Conservation (phyloP, 2,329 filamentous ascomycete species). For the Xylariales sp. region DNA sequence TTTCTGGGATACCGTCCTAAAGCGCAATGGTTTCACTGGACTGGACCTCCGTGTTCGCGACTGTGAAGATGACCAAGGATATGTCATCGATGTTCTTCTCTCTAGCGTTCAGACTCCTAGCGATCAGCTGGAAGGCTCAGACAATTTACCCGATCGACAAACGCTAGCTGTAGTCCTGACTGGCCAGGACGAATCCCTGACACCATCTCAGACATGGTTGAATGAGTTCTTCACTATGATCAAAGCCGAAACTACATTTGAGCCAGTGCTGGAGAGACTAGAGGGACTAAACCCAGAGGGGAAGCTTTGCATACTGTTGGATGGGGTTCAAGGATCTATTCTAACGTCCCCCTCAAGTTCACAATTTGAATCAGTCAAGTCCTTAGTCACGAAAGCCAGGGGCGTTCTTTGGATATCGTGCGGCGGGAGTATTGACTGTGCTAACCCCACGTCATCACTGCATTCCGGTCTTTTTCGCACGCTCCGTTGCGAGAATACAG, state of each 20-base stretch:
- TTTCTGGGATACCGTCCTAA: not conserved
- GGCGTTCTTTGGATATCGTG: not conserved
- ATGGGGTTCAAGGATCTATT: slow-evolving; percentile 9
- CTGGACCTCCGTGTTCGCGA: not conserved
- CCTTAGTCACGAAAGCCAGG: not conserved
- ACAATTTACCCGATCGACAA: too few species aligned
- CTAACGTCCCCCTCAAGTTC: too few species aligned
- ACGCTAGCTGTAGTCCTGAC: too few species aligned
- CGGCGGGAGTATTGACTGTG: not conserved
- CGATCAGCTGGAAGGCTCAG: too few species aligned
- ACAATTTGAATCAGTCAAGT: not conserved
- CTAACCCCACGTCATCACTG: not conserved
- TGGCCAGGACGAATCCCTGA: too few species aligned
- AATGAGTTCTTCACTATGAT: too few species aligned
- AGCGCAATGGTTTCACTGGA: slow-evolving; percentile 1
- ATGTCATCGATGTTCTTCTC: not conserved
- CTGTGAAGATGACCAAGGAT: not conserved
- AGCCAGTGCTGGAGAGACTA: too few species aligned
- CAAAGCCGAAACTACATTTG: too few species aligned
- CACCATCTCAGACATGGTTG: not conserved
- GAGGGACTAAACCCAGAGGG: too few species aligned
- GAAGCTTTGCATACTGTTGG: not conserved
- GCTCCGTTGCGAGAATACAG: not conserved
- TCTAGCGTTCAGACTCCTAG: not conserved
- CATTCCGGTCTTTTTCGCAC: not conserved